These are phyloP conservation scores for Phaeotremella fagi DNA, from an alignment of 768 basidiomycete species.

Conservation along the genomic window DNA sequence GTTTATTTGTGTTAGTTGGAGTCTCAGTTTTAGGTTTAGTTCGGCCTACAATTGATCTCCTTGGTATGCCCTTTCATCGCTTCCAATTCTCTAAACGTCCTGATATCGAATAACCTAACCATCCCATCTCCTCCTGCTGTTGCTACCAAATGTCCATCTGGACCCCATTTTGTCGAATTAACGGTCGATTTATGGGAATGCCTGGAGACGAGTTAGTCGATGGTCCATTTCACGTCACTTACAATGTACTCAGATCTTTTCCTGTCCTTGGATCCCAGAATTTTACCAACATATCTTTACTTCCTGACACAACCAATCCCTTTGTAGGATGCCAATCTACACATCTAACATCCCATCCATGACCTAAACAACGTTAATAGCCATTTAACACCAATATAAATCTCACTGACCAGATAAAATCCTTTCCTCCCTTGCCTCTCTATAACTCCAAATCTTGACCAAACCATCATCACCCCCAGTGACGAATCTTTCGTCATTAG, in stretches of 20 bases:
- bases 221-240: conserved; percentile 34
- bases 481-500: conserved; percentile 84
- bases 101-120: conserved; percentile 92
- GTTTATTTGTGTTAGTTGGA: conserved; percentile 5
- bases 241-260: conserved; percentile 85
- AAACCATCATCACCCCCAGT: conserved; percentile 94
- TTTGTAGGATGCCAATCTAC: conserved; percentile 99
- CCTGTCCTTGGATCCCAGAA: conserved; percentile 98
- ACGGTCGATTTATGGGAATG: conserved; percentile 97
- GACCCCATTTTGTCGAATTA: conserved; percentile 87
- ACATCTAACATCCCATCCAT: conserved; percentile 98
- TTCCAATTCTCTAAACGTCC: conserved; percentile 93
- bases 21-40: too few relatives aligned
- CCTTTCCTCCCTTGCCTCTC: conserved; percentile 82
- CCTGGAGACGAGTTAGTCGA: conserved; percentile 50
- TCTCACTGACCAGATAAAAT: conserved; percentile 65
- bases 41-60: conserved; percentile 86
- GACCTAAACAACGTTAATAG: conserved; percentile 56
- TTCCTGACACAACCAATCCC: conserved; percentile 87
- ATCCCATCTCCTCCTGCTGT: conserved; percentile 93
- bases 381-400: neutral
- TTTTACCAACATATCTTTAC: conserved; percentile 96
- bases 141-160: conserved; percentile 87
- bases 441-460: conserved; percentile 91
- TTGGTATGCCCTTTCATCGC: conserved; percentile 94